These are phyloP conservation scores for Lachancea thermotolerans DNA, from an alignment of 805 yeast genomes.

Conservation along the genomic window DNA sequence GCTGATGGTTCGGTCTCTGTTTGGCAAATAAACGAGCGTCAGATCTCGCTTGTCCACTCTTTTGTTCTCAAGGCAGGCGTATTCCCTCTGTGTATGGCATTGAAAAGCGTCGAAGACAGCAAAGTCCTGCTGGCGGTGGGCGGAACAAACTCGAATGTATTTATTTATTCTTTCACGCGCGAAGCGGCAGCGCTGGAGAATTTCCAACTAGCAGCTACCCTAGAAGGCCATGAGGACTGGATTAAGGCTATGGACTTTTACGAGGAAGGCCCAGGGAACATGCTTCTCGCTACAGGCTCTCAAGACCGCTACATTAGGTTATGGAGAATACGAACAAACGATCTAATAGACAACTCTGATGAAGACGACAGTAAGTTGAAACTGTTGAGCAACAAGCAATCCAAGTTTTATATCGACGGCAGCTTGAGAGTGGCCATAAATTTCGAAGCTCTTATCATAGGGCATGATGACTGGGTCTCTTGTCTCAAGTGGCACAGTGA, in stretches of 20 bases:
- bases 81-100: slow-evolving; percentile 24
- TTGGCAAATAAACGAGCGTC: slow-evolving; percentile 35
- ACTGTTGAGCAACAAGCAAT: slow-evolving; percentile 64
- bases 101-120: slow-evolving; percentile 20
- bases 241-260: slow-evolving; percentile 65
- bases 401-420: slow-evolving; percentile 42
- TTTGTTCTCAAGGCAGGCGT: slow-evolving; percentile 21
- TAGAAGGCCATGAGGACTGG: slow-evolving; percentile 97
- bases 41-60: slow-evolving; percentile 21
- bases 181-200: slow-evolving; percentile 6
- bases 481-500: slow-evolving; percentile 69
- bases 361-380: slow-evolving; percentile 41
- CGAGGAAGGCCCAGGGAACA: slow-evolving; percentile 42
- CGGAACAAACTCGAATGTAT: slow-evolving; percentile 54
- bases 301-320: slow-evolving; percentile 88
- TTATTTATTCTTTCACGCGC: slow-evolving; percentile 43
- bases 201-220: slow-evolving; percentile 40
- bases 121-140: slow-evolving; percentile 58
- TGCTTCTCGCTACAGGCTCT: slow-evolving; percentile 78
- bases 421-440: slow-evolving; percentile 47
- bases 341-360: slow-evolving; percentile 48
- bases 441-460: slow-evolving; percentile 92
- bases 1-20: slow-evolving; percentile 52
- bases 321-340: slow-evolving; percentile 68
- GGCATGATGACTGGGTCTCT: slow-evolving; percentile 97